Percentiles rank a stretch among this genome's conserved stretches.
phyloP scores from a whole-genome alignment of 2,329 filamentous ascomycete species.

The Phoma sp. region DNA sequence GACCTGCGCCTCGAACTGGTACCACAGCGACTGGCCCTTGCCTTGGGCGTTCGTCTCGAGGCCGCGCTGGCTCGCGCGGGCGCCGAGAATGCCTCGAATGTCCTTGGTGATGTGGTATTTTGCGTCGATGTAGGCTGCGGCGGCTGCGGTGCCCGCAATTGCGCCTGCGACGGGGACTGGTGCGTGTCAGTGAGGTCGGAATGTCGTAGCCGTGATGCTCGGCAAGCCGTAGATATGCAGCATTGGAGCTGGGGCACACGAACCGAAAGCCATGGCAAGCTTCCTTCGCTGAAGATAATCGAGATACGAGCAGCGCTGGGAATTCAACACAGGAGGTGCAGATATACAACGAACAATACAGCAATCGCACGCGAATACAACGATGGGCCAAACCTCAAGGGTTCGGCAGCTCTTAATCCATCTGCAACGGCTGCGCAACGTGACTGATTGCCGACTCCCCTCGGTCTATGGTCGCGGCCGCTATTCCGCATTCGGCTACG shows the following conservation, averaged over 20 bases:
- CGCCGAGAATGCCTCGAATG: conserved; percentile 55
- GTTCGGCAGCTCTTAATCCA: conserved; percentile 14
- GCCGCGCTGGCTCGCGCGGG: conserved; percentile 54
- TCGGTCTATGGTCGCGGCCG: conserved; percentile 23
- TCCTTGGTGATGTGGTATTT: conserved; percentile 74
- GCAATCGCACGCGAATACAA: not conserved
- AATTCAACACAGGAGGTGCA: not conserved
- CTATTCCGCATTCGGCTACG: conserved; percentile 16
- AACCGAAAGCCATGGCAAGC: conserved; percentile 16
- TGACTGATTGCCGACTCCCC: conserved; percentile 39
- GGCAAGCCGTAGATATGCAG: not conserved
- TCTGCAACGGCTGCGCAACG: conserved; percentile 27
- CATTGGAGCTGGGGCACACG: not conserved
- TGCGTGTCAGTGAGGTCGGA: conserved; percentile 9
- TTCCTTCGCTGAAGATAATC: not conserved
- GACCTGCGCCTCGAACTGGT: conserved; percentile 67
- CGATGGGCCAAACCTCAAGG: not conserved
- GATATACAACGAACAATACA: not conserved
- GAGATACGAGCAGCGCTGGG: not conserved
- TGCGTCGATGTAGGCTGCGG: conserved; percentile 70
- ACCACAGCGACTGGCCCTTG: conserved; percentile 68
- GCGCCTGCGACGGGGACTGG: conserved; percentile 44
- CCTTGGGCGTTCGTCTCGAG: conserved; percentile 56
- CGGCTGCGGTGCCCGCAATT: conserved; percentile 47
- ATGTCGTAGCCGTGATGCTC: not conserved